phyloP scores from a whole-genome alignment of 1,284 basidiomycete genomes.

The Sphagnurus paluster region DNA sequence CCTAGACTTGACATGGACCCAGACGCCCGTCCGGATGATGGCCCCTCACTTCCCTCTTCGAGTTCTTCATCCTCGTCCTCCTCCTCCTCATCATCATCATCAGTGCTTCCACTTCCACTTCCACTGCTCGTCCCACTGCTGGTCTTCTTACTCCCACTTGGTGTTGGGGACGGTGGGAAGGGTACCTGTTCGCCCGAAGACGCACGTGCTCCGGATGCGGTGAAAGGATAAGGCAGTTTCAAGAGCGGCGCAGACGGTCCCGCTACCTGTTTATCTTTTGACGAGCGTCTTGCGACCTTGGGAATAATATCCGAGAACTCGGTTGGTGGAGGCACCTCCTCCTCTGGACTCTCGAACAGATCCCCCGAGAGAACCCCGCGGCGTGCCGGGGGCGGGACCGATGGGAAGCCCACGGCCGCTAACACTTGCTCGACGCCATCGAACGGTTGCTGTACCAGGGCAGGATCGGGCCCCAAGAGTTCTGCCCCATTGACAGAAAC shows the following conservation, averaged over 20 bases:
- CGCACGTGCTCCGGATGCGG: slow-evolving; percentile 51
- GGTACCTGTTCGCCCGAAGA: slow-evolving; percentile 62
- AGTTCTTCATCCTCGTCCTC: slow-evolving; percentile 36
- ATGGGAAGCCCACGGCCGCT: slow-evolving; percentile 65
- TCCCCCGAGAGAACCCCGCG: slow-evolving; percentile 59
- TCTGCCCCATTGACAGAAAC: slow-evolving; percentile 23
- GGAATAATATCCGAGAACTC: slow-evolving; percentile 45
- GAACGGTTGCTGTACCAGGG: slow-evolving; percentile 29
- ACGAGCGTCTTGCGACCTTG: slow-evolving; percentile 38
- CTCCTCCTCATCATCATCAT: slow-evolving; percentile 35
- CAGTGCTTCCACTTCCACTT: slow-evolving; percentile 24
- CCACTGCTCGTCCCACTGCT: slow-evolving; percentile 16
- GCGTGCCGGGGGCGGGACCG: slow-evolving; percentile 48
- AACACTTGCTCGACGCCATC: slow-evolving; percentile 67
- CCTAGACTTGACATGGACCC: slow-evolving; percentile 80
- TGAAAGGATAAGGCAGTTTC: slow-evolving; percentile 63
- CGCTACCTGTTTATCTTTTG: slow-evolving; percentile 34
- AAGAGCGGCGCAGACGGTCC: slow-evolving; percentile 38
- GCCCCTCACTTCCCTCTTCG: slow-evolving; percentile 41
- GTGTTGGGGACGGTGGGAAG: slow-evolving; percentile 64
- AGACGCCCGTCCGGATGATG: slow-evolving; percentile 60
- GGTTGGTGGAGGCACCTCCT: slow-evolving; percentile 25
- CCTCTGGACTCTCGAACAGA: slow-evolving; percentile 57
- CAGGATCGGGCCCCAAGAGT: slow-evolving; percentile 16
- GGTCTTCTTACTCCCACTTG: slow-evolving; percentile 20